Percentiles rank a stretch among this genome's conserved stretches.
phyloP scores from a whole-genome alignment of 352 stramenopile species.

The Peronosclerospora sorghi region DNA sequence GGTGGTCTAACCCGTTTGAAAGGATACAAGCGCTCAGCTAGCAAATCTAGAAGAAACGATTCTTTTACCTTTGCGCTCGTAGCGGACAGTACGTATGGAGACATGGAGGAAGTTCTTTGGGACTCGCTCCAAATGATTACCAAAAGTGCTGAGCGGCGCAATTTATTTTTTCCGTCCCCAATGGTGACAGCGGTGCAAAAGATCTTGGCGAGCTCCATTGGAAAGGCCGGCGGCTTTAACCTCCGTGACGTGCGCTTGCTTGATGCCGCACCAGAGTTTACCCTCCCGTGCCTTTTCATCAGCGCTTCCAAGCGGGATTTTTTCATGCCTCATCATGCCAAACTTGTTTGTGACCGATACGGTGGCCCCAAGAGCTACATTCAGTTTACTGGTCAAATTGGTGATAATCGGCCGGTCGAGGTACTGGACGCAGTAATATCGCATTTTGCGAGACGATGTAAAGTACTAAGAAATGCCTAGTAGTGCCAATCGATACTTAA shows the following conservation, averaged over 20 bases:
- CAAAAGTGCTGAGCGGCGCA: constrained; percentile 56
- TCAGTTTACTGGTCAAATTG: constrained; percentile 42
- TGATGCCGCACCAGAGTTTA: constrained; percentile 27
- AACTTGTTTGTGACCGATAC: constrained; percentile 40
- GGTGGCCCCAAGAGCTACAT: constrained; percentile 48
- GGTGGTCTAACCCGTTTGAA: constrained; percentile 10
- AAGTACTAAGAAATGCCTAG: constrained; percentile 12
- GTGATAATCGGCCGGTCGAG: constrained; percentile 43
- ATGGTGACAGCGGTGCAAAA: constrained; percentile 63
- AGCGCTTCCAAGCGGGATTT: constrained; percentile 66
- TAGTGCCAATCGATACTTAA: neutral
- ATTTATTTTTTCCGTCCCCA: constrained; percentile 43
- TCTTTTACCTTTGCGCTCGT: constrained; percentile 54
- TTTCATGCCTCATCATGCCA: constrained; percentile 48
- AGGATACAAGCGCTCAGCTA: constrained; percentile 17
- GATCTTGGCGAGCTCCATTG: constrained; percentile 55
- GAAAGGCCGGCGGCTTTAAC: constrained; percentile 45
- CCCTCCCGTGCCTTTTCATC: constrained; percentile 51
- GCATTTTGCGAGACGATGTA: constrained; percentile 25
- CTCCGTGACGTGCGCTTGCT: constrained; percentile 45
- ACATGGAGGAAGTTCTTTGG: constrained; percentile 66
- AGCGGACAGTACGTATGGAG: constrained; percentile 54
- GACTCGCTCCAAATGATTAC: constrained; percentile 66
- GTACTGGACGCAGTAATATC: constrained; percentile 32
- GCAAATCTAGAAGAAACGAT: constrained; percentile 11